These are phyloP conservation scores for Syzygium oleosum DNA, from an alignment of 345 rosid species.

Conservation along the genomic window DNA sequence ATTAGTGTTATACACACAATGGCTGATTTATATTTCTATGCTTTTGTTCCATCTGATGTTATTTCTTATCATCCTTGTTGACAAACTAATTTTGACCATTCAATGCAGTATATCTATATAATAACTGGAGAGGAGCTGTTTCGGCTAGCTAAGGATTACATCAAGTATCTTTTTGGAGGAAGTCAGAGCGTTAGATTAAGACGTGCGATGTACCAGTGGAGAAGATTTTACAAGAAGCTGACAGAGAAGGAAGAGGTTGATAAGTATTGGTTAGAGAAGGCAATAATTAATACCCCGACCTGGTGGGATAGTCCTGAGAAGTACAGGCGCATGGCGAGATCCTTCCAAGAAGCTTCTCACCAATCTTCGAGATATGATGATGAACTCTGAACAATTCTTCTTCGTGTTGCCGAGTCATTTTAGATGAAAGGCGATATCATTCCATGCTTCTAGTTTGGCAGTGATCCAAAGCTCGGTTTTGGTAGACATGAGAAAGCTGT, in stretches of 20 bases:
- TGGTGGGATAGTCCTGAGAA: conserved; percentile 62
- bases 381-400: not conserved
- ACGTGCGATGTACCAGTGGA: conserved; percentile 44
- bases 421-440: not conserved
- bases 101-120: conserved; percentile 55
- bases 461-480: not conserved
- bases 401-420: not conserved
- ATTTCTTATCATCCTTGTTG: not conserved
- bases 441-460: not conserved
- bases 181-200: conserved; percentile 52
- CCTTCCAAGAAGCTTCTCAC: conserved; percentile 6
- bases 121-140: conserved; percentile 61
- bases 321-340: conserved; percentile 23
- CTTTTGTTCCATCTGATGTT: not conserved
- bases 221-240: conserved; percentile 14
- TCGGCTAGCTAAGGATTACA: conserved; percentile 59
- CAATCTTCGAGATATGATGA: not conserved
- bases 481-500: not conserved
- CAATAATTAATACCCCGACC: conserved; percentile 58
- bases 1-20: not conserved
- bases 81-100: not conserved
- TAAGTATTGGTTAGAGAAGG: conserved; percentile 55
- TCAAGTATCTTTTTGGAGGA: conserved; percentile 43
- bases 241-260: conserved; percentile 28
- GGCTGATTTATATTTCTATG: not conserved